Evolutionary conservation across 2,329 filamentous ascomycete genomes (phyloP), one percentile per base, ranked within the genome.

Genomic region (Aplosporella prunicola): DNA sequence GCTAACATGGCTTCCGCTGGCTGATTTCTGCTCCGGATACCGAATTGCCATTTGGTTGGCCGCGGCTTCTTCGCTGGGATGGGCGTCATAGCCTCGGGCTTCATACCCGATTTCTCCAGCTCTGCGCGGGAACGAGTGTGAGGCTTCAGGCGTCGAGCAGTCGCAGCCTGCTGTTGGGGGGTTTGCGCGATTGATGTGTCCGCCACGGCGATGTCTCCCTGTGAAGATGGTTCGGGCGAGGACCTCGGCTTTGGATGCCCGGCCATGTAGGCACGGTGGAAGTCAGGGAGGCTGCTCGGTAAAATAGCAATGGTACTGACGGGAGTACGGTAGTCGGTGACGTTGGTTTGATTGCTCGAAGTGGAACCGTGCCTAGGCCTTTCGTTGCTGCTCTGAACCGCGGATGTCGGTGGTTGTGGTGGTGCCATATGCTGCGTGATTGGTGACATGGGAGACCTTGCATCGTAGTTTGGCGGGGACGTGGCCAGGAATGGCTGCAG

Each of bases 31-130:
- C 86, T 94, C 24, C 91, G 77, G 44, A 98, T 98, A 40, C 91
- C 91, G 56, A 98, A 98, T 57, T 98, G 91, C 91, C 91, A 98
- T 47, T 89, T 85, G 11, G 88, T 84, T 1, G 82, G 82, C 53
- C 84, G 87, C 5, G 71, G 63, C 58, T 84, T 87, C 65, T 83
- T 86, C 13, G 56, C 48, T 2, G 78, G 75, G 20, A 72, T 48
- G n/a, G 63, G 61, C 3, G 72, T 72, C 62, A 73, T 67, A 6
- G 58, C 66, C 48, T 71, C 72, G 4, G 68, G 75, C 30, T 68
- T 71, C 48, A 49, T 55, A 29, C 40, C 41, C 31, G 51, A 47
- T 39, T 61, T 79, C 45, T 89, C 81, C 3, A 86, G 62, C 35
- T 78, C 76, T 17, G 82, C 61, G 38, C 82, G 72, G 45, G 76